A percentile compares a stretch with the other conserved stretches of the same genome.
phyloP scores from a whole-genome alignment of 2,329 filamentous ascomycete genomes.

The Fusarium sp. region DNA sequence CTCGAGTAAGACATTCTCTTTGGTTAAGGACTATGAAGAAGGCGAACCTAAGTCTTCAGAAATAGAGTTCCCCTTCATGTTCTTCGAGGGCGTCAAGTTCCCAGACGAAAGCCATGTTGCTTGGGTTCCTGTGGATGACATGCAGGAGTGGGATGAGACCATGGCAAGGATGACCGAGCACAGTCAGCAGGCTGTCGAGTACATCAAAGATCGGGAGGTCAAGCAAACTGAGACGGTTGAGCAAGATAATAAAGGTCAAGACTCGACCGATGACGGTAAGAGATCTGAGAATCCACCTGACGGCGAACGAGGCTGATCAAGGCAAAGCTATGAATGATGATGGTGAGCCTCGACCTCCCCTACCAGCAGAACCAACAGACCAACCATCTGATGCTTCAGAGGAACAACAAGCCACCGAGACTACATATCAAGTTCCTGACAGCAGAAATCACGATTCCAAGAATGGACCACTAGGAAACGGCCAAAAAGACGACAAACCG shows the following conservation, averaged over 20 bases:
- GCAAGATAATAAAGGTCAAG: background rate
- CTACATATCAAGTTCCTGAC: background rate
- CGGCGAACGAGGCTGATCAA: background rate
- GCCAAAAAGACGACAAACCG: background rate
- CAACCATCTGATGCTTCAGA: background rate
- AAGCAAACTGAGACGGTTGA: background rate
- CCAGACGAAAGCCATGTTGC: slow-evolving; percentile 17
- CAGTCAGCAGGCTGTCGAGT: slow-evolving; percentile 10
- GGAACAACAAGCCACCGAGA: background rate
- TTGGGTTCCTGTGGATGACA: slow-evolving; percentile 25
- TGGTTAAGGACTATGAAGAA: slow-evolving; percentile 24
- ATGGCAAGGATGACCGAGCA: background rate
- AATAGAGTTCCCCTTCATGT: slow-evolving; percentile 34
- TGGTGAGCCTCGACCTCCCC: background rate
- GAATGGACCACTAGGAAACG: background rate
- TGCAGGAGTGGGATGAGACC: background rate
- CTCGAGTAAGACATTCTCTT: slow-evolving; percentile 9
- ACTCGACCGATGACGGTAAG: slow-evolving; percentile 7
- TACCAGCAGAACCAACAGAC: background rate
- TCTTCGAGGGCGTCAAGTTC: slow-evolving; percentile 34
- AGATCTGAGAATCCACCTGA: background rate
- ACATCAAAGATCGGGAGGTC: background rate
- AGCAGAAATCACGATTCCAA: background rate
- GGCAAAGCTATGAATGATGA: background rate
- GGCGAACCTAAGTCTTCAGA: background rate